These are phyloP conservation scores for Acanthamoeba culbertsoni DNA, from an alignment of 208 protist species.

Conservation along the genomic window DNA sequence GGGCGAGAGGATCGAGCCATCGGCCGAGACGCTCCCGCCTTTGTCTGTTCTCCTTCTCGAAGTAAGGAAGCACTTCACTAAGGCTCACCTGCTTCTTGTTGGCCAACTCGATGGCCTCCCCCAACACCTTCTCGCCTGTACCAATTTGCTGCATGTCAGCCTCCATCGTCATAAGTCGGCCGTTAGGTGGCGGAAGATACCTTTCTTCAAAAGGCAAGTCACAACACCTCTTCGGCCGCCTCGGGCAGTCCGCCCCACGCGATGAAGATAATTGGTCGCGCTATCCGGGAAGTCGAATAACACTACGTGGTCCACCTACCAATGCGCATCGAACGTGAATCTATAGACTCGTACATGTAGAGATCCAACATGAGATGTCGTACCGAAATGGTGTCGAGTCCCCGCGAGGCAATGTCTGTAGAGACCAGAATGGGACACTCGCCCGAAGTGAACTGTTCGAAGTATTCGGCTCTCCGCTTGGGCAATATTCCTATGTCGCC, in stretches of 20 bases:
- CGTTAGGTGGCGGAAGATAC: not conserved
- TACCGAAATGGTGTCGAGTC: constrained; percentile 6
- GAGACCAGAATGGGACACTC: constrained; percentile 9
- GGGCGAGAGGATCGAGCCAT: not conserved
- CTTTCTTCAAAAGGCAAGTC: constrained; percentile 8
- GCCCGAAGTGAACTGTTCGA: not conserved
- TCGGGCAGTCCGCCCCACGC: constrained; percentile 96
- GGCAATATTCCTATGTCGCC: not conserved
- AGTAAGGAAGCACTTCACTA: not conserved
- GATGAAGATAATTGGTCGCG: constrained; percentile 96
- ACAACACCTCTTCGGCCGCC: constrained; percentile 84
- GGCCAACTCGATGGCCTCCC: not conserved
- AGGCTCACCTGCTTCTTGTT: not conserved
- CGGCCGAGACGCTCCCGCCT: not conserved
- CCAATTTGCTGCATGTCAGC: not conserved
- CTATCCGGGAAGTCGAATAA: constrained; percentile 96
- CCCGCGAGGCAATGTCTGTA: constrained; percentile 31
- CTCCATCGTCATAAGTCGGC: not conserved
- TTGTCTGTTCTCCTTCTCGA: not conserved
- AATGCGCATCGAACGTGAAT: constrained; percentile 65
- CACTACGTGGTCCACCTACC: constrained; percentile 92
- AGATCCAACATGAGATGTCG: no score
- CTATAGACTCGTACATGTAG: not conserved
- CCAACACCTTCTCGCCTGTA: not conserved
- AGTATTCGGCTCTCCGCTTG: constrained; percentile 30